These are phyloP conservation scores for Epichloe gansuensis DNA, from an alignment of 2,329 filamentous ascomycete species.

Conservation along the genomic window DNA sequence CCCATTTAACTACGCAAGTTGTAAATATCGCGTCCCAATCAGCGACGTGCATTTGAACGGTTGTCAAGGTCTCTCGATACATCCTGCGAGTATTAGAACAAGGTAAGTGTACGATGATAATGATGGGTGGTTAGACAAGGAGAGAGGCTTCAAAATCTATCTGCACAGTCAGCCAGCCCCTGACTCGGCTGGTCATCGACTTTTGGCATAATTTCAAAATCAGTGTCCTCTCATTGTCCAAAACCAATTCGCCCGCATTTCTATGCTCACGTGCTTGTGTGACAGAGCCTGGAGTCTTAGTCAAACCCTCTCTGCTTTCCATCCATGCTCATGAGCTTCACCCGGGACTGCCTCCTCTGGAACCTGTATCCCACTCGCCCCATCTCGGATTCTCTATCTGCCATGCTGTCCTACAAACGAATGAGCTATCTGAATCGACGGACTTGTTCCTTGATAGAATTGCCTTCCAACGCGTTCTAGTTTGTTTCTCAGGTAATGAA, in stretches of 20 bases:
- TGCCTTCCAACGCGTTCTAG: not conserved
- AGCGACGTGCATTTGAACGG: not conserved
- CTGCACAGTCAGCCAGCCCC: not conserved
- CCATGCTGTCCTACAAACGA: slow-evolving; percentile 9
- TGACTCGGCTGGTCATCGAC: not conserved
- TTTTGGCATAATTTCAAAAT: not conserved
- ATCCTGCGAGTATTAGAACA: not conserved
- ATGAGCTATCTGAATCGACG: slow-evolving; percentile 8
- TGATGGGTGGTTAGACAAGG: not conserved
- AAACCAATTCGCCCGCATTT: not conserved
- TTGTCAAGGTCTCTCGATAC: not conserved
- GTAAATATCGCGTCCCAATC: not conserved
- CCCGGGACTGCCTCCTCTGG: not conserved
- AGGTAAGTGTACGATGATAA: not conserved
- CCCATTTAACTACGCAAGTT: not conserved
- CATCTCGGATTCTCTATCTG: slow-evolving; percentile 5
- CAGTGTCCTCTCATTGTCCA: not conserved
- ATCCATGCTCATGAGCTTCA: not conserved
- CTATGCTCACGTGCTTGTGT: not conserved
- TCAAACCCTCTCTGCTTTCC: not conserved
- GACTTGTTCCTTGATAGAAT: slow-evolving; percentile 3
- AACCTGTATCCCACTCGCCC: not conserved
- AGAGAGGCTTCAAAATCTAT: not conserved
- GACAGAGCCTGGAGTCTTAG: not conserved
- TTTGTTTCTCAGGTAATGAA: not conserved